Conservation (phyloP, 2,329 filamentous ascomycete genomes). For the Sporothrix brasiliensis region DNA sequence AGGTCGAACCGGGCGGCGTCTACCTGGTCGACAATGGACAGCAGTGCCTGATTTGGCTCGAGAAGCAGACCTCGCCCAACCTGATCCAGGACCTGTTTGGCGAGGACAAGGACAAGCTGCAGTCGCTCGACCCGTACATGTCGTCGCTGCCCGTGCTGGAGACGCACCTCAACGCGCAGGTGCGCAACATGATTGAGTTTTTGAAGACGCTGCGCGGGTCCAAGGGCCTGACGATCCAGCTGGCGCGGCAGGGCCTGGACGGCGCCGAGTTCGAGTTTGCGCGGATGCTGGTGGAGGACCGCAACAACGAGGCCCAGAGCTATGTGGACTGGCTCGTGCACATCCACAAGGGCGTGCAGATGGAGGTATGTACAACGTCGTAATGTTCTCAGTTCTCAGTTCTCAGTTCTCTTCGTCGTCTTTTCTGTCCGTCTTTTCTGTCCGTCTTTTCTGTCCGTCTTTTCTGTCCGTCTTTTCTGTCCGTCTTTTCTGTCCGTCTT, state of each 20-base stretch:
- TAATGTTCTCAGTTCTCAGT: too few species aligned
- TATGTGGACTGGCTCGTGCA: constrained; percentile 99
- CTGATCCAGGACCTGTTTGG: constrained; percentile 90
- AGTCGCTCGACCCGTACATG: constrained; percentile 77
- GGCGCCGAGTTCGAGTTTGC: constrained; percentile 98
- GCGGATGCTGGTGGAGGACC: constrained; percentile 83
- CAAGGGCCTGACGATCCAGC: constrained; percentile 85
- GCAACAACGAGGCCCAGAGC: constrained; percentile 96
- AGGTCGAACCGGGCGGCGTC: constrained; percentile 88
- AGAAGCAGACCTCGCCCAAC: constrained; percentile 89
- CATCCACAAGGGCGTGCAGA: constrained; percentile 87
- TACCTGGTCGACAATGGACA: constrained; percentile 97
- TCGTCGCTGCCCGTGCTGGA: constrained; percentile 80
- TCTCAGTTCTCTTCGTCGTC: not conserved
- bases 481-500: constrained; percentile 23
- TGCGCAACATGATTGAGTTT: constrained; percentile 90
- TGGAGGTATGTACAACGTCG: constrained; percentile 66
- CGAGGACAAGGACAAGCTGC: constrained; percentile 68
- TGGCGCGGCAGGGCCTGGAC: constrained; percentile 89
- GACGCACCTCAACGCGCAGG: constrained; percentile 92
- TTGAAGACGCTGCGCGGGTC: constrained; percentile 77
- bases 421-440: constrained; percentile 27
- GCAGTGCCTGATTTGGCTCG: constrained; percentile 87
- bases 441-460: constrained; percentile 20
- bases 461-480: constrained; percentile 28